A percentile compares a stretch with the other conserved stretches of the same genome.
phyloP scores from a whole-genome alignment of 1,284 basidiomycete genomes.

The Trichosporon sp. region DNA sequence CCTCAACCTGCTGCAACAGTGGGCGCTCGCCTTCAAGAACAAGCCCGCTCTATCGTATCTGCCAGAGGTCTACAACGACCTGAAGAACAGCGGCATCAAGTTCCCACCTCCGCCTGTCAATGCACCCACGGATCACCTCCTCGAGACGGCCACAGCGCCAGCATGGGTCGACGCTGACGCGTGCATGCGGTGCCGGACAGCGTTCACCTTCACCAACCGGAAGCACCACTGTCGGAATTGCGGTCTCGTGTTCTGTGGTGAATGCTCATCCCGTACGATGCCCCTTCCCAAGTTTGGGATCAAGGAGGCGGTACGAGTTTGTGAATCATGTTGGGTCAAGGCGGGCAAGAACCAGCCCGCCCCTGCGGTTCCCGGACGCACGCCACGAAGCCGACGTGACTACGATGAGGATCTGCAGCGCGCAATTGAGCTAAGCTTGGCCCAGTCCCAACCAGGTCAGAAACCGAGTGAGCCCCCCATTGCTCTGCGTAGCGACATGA shows the following conservation, averaged over 20 bases:
- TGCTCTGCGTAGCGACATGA: conserved; percentile 47
- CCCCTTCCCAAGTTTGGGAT: conserved; percentile 92
- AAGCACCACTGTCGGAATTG: conserved; percentile 99
- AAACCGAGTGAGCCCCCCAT: conserved; percentile 64
- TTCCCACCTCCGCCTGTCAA: conserved; percentile 45
- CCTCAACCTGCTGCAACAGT: conserved; percentile 77
- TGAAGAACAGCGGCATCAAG: conserved; percentile 62
- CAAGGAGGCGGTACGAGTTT: conserved; percentile 86
- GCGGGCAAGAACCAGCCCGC: conserved; percentile 49
- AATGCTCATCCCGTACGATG: conserved; percentile 80
- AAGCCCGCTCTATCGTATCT: conserved; percentile 71
- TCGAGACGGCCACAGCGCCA: conserved; percentile 56
- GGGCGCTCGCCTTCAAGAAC: conserved; percentile 83
- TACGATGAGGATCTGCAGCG: conserved; percentile 84
- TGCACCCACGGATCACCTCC: conserved; percentile 32
- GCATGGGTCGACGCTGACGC: conserved; percentile 96
- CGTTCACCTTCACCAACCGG: conserved; percentile 92
- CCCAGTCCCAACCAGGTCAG: conserved; percentile 58
- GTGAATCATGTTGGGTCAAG: conserved; percentile 80
- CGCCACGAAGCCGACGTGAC: conserved; percentile 48
- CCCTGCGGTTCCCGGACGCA: conserved; percentile 37
- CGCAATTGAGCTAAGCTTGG: conserved; percentile 85
- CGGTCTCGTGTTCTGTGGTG: conserved; percentile 91
- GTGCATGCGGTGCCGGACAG: conserved; percentile 84
- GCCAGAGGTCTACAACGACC: conserved; percentile 69